Base-by-base conservation (phyloP, 352 stramenopile genomes). In the Globisporangium perplexum region DNA sequence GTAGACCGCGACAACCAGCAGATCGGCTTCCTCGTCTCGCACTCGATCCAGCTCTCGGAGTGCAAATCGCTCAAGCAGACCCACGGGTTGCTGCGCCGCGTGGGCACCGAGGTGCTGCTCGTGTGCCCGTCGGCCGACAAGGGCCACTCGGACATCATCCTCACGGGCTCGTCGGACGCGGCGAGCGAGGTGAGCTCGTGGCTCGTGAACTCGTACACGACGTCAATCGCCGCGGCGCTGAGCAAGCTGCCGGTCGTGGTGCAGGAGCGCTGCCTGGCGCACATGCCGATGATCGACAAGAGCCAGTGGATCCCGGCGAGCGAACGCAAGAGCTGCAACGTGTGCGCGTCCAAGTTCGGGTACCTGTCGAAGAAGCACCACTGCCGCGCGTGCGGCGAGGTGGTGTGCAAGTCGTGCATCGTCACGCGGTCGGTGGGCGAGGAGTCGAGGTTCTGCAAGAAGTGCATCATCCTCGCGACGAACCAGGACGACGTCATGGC, bases 291-390 rank as follows among this genome's bases (percentile, higher is more conserved):
- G 47, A 57, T 79, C 15, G 78, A 73, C 53, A 74, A 79, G 51
- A 66, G 62, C 48, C 50, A 74, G 47, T 82, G 72, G 46, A 71
- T 87, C 22, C 59, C 78, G 1, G 46, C 49, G 0, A 63, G 57
- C 14, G 63, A 78, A 8, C 75, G 78, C 50, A 86, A 86, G 63
- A 76, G 60, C 20, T 89, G 78, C 54, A 77, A 71, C 42, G 74
- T 89, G 41, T 92, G 82, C 42, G 46, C 70, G 10, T 69, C 57
- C 50, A 76, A 76, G 50, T 92, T 92, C 47, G 66, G 63, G 14
- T 71, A 90, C 54, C 54, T 90, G n/a, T 72, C 71, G 28, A 90
- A 88, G 69, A 92, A 92, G 60, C 57, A 63, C 57, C 74, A 89
- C 62, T 92, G 82, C 56, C 77, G 76, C 46, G 69, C 74, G 26